Percentiles rank a stretch among this genome's conserved stretches.
These are phyloP conservation scores for Pythium guiyangense DNA, from an alignment of 352 stramenopile genomes.

Conservation along the genomic window DNA sequence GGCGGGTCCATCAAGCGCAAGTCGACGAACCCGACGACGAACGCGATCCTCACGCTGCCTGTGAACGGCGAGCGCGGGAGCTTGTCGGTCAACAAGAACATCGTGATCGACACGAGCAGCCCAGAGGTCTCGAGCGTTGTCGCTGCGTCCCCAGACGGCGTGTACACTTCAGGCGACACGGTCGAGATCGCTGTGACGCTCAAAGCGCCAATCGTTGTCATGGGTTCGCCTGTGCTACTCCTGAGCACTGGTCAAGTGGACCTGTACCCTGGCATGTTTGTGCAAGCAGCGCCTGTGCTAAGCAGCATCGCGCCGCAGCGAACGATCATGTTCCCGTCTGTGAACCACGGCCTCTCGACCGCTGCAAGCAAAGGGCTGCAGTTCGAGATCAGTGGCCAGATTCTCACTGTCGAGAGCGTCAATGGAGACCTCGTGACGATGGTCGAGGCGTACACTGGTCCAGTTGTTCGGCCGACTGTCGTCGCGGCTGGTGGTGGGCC, in stretches of 20 bases:
- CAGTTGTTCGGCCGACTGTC: constrained; percentile 28
- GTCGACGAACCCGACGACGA: constrained; percentile 43
- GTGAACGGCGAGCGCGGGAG: constrained; percentile 50
- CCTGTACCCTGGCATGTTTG: constrained; percentile 46
- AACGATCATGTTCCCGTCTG: constrained; percentile 44
- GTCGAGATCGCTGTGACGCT: constrained; percentile 57
- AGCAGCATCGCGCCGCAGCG: constrained; percentile 15
- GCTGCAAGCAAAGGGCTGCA: constrained; percentile 33
- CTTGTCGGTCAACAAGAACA: constrained; percentile 64
- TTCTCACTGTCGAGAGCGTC: constrained; percentile 49
- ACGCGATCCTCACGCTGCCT: constrained; percentile 44
- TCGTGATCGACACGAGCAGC: constrained; percentile 63
- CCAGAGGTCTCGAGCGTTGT: constrained; percentile 43
- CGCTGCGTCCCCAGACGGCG: constrained; percentile 20
- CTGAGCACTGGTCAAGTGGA: constrained; percentile 47
- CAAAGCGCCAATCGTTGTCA: constrained; percentile 53
- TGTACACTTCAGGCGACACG: constrained; percentile 60
- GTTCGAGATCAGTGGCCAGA: constrained; percentile 43
- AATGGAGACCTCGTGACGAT: constrained; percentile 41
- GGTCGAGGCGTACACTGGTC: constrained; percentile 45
- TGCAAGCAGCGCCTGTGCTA: constrained; percentile 35
- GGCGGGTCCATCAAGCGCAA: constrained; percentile 48
- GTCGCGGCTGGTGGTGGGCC: constrained; percentile 1
- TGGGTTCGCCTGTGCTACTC: constrained; percentile 34
- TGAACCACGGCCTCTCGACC: constrained; percentile 46